A percentile compares a stretch with the other conserved stretches of the same genome.
phyloP scores from a whole-genome alignment of 768 basidiomycete species.

The Leucocoprinus birnbaumii region DNA sequence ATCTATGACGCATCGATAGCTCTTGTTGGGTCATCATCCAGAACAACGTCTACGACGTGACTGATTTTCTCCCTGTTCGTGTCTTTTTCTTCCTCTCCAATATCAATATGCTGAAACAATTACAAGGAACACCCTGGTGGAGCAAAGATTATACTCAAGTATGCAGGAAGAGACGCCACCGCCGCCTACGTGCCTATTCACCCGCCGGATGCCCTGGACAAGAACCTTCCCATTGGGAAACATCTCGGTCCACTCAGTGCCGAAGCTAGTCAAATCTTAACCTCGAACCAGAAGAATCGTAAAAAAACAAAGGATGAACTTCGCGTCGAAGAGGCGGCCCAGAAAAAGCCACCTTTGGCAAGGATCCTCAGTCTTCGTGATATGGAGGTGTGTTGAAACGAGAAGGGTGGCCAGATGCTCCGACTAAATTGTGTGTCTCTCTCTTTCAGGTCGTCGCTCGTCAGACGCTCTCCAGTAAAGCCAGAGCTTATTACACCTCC shows the following conservation, averaged over 20 bases:
- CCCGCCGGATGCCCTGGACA: constrained; percentile 75
- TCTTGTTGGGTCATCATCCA: constrained; percentile 86
- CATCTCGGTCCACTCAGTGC: constrained; percentile 67
- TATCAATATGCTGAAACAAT: neutral
- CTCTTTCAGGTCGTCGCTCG: constrained; percentile 62
- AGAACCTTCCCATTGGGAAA: constrained; percentile 65
- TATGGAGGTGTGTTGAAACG: constrained; percentile 60
- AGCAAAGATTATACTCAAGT: constrained; percentile 73
- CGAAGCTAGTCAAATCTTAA: constrained; percentile 36
- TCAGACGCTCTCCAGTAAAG: constrained; percentile 68
- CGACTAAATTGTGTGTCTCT: neutral
- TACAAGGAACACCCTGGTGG: constrained; percentile 79
- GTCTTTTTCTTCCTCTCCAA: neutral
- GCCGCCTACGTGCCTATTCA: constrained; percentile 78
- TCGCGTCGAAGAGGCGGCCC: constrained; percentile 59
- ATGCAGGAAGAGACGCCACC: constrained; percentile 86
- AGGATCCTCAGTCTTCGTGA: constrained; percentile 76
- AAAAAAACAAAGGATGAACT: constrained; percentile 67
- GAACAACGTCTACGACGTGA: constrained; percentile 83
- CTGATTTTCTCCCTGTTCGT: constrained; percentile 66
- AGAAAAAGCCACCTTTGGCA: constrained; percentile 59
- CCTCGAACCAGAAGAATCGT: constrained; percentile 34
- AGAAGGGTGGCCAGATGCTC: neutral
- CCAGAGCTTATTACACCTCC: constrained; percentile 82
- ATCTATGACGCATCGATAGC: constrained; percentile 29